A percentile compares a stretch with the other conserved stretches of the same genome.
Conservation (phyloP, 1,284 basidiomycete species). For the Cutaneotrichosporon arboriforme region DNA sequence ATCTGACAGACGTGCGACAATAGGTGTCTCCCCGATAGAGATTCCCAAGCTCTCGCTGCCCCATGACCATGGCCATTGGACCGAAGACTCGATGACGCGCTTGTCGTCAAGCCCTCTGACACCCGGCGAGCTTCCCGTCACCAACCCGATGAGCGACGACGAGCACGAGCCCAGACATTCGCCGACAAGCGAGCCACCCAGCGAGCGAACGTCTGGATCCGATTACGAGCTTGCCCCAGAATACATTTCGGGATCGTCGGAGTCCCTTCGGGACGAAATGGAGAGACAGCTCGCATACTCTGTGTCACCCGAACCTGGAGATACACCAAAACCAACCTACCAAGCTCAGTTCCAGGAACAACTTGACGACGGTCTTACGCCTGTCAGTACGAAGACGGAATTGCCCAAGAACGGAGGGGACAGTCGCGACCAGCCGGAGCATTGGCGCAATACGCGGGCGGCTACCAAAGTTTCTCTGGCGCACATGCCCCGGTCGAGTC, state of each 20-base stretch:
- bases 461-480: constrained; percentile 71
- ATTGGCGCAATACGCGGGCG: constrained; percentile 75
- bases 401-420: not conserved
- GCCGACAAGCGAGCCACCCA: not conserved
- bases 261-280: constrained; percentile 8
- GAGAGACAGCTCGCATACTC: constrained; percentile 6
- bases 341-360: no score
- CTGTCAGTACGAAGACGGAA: no score
- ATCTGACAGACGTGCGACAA: constrained; percentile 27
- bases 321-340: no score
- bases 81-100: not conserved
- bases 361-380: no score
- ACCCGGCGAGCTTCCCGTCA: constrained; percentile 1
- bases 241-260: constrained; percentile 12
- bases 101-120: not conserved
- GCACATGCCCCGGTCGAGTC: constrained; percentile 7
- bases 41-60: constrained; percentile 15
- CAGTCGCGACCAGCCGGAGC: constrained; percentile 55
- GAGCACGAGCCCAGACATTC: not conserved
- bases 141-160: not conserved
- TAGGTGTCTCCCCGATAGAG: constrained; percentile 10
- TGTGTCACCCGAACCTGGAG: not conserved
- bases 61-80: constrained; percentile 1
- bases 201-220: constrained; percentile 4
- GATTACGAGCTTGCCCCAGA: constrained; percentile 18